Base-by-base conservation (phyloP, 140 eudicot genomes). In the Oenanthe javanica region DNA sequence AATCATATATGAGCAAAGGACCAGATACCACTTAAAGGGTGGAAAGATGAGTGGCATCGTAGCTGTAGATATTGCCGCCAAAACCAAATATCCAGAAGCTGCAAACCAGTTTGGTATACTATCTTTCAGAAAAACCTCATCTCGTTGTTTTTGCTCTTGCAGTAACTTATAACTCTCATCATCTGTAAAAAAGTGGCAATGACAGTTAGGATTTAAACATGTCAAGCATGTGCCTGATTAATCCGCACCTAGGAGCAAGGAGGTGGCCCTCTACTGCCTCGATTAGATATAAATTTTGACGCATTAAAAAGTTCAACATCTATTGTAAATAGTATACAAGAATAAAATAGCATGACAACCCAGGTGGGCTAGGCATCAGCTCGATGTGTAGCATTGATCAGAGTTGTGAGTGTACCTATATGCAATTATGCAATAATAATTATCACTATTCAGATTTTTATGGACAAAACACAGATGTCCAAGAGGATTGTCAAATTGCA, bases 11-110 rank as follows among this genome's bases (percentile, higher is more conserved):
- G 91, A 80, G 59, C 91, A 87, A 75, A 93, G 88, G 63, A 93
- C 95, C 13, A 91, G 86, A 78, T 93, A 93, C 98, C 97, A 93
- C 79, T 91, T 93, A 13, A 91, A 87, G 63, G 96, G 97, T 13
- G 97, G 98, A 75, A 93, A 91, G 46, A 93, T 84, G 49, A 86
- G 83, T 14, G 98, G 98, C 79, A 91, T 86, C 51, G 89, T 70
- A 31, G 92, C 89, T 16, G 83, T 88, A 19, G 98, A 87, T 84
- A 91, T 84, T 50, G 96, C 96, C 6, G 91, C 97, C 82, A 91
- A 82, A 61, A 87, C 87, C 18, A 91, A 93, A 73, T 91, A 93
- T 15, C 98, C 98, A 14, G 91, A 86, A 16, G 85, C 96, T 31
- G 96, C 98, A 82, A 91, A 81, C 97, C 96, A 91, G 47, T 87